Conservation (phyloP, 352 stramenopile genomes). For the Globisporangium polare region DNA sequence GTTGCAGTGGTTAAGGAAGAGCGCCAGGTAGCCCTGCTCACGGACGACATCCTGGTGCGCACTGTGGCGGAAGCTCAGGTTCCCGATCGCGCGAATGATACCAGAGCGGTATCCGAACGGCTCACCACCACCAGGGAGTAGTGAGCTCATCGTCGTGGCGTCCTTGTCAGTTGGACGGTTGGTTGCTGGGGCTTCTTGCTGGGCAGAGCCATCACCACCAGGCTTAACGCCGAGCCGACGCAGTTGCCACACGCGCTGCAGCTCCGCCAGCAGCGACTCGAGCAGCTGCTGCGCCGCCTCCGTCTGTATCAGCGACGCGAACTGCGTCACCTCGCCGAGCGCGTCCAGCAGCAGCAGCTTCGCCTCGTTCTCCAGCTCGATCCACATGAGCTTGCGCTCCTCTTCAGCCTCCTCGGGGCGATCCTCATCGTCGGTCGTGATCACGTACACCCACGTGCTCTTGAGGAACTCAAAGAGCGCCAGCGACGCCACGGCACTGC, state of each 20-base stretch:
- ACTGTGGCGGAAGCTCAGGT: conserved; percentile 70
- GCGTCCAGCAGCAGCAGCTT: conserved; percentile 74
- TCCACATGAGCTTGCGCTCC: conserved; percentile 67
- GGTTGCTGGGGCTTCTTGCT: conserved; percentile 1
- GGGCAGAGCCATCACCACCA: not conserved
- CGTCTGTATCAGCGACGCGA: conserved; percentile 1
- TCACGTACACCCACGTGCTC: conserved; percentile 49
- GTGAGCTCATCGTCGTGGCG: not conserved
- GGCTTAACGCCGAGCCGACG: conserved; percentile 21
- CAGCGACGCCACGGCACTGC: conserved; percentile 4
- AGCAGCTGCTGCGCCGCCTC: conserved; percentile 23
- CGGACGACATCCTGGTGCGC: conserved; percentile 77
- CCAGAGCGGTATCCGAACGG: conserved; percentile 70
- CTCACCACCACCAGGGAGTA: conserved; percentile 20
- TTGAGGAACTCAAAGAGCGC: conserved; percentile 47
- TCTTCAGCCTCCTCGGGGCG: conserved; percentile 53
- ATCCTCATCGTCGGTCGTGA: conserved; percentile 43
- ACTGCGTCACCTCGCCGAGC: conserved; percentile 53
- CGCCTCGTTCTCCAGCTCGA: conserved; percentile 67
- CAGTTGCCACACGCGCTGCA: conserved; percentile 54
- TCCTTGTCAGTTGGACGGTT: conserved; percentile 17
- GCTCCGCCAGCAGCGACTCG: conserved; percentile 44
- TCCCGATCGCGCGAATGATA: conserved; percentile 79
- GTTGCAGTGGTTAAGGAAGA: conserved; percentile 90
- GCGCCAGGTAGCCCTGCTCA: conserved; percentile 56